These are phyloP conservation scores for Hansfordia pulvinata DNA, from an alignment of 2,329 filamentous ascomycete species.

Conservation along the genomic window DNA sequence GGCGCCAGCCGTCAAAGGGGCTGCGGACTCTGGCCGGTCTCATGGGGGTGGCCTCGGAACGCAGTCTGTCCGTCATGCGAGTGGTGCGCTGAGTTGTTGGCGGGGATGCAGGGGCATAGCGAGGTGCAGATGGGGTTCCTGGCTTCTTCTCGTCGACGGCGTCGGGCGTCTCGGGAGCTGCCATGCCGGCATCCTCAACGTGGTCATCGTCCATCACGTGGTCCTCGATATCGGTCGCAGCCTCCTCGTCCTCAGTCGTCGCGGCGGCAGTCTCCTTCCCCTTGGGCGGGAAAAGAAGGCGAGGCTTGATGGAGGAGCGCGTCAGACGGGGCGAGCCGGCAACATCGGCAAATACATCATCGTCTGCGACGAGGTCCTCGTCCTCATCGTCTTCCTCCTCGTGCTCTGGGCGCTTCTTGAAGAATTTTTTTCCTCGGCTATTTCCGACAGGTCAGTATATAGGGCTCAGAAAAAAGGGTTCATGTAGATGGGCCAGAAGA, in stretches of 20 bases:
- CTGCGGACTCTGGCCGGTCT: conserved; percentile 27
- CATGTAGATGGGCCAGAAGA: conserved; percentile 1
- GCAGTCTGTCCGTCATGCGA: conserved; percentile 37
- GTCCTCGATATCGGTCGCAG: conserved; percentile 44
- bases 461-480: conserved; percentile 11
- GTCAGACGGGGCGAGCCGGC: conserved; percentile 36
- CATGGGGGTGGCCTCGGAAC: conserved; percentile 25
- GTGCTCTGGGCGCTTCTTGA: conserved; percentile 47
- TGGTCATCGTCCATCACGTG: conserved; percentile 22
- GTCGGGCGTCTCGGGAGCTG: conserved; percentile 22
- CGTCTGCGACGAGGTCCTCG: conserved; percentile 15
- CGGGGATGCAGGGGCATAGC: conserved; percentile 44
- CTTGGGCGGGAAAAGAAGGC: conserved; percentile 52
- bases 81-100: conserved; percentile 48
- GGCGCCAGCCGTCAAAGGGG: conserved; percentile 56
- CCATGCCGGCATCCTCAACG: conserved; percentile 7
- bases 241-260: conserved; percentile 42
- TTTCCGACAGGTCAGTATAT: conserved; percentile 7
- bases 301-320: conserved; percentile 57
- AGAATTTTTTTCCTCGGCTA: conserved; percentile 69
- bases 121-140: conserved; percentile 39
- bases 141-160: conserved; percentile 21
- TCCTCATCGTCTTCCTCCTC: conserved; percentile 21
- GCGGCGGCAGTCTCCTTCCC: conserved; percentile 24
- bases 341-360: conserved; percentile 18